Evolutionary conservation across 805 yeast genomes (phyloP).

Genomic region (Wickerhamiella kazuoi): DNA sequence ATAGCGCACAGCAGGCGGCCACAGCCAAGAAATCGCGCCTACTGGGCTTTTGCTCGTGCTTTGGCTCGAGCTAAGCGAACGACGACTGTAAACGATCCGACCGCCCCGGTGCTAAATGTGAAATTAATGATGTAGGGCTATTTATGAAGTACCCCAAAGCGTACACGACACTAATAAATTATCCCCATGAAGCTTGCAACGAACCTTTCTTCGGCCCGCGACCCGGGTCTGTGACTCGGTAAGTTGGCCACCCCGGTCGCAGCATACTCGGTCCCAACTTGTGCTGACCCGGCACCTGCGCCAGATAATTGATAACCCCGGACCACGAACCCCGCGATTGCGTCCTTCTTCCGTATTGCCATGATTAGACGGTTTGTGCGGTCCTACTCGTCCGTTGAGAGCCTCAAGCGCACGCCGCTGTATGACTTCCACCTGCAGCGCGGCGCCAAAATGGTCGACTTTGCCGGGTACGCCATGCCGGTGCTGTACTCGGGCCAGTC

Average conservation of each 20-base stretch:
- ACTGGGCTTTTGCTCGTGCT: neutral
- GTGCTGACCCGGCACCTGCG: no score
- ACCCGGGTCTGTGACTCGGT: neutral
- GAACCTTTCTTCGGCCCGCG: no score
- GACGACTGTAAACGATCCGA: no score
- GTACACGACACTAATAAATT: neutral
- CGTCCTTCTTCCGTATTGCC: neutral
- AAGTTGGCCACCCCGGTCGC: neutral
- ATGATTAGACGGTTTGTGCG: neutral
- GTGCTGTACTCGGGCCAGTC: slow-evolving; percentile 68
- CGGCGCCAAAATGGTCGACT: slow-evolving; percentile 86
- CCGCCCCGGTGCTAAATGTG: neutral
- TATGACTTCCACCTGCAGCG: slow-evolving; percentile 58
- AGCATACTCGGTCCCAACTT: neutral
- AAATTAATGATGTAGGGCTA: neutral
- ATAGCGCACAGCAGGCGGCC: neutral
- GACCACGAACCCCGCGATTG: neutral
- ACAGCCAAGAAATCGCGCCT: neutral
- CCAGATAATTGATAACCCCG: neutral
- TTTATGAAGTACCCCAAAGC: neutral
- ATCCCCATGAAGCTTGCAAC: no score
- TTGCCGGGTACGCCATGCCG: slow-evolving; percentile 95
- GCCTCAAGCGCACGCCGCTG: slow-evolving; percentile 43
- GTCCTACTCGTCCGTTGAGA: neutral
- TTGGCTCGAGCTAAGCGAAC: no score